Evolutionary conservation across 805 yeast species (phyloP), one percentile per base, ranked within the genome.

Genomic region (Cyberlindnera samutprakarnensis): DNA sequence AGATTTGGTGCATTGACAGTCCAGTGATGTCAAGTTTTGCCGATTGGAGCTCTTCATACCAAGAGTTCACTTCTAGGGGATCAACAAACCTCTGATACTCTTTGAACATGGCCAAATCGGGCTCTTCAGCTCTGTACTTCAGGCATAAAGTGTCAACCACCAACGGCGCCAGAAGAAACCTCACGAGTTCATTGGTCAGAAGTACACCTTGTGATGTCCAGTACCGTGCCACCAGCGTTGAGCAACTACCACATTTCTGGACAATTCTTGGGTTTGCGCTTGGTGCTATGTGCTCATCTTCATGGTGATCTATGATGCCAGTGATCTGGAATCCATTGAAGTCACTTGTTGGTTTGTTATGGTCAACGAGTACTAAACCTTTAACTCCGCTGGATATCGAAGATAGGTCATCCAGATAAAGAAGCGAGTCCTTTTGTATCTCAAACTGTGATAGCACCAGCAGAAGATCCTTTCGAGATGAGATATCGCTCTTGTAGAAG

Each of bases 281-380:
- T 13, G 42, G 23, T 42, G 63, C 73, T 7, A 57, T 54, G 0
- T 59, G 59, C 40, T 78, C 81, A 46, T 88, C 95, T 13, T 68
- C 80, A 52, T 90, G 98, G 52, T 90, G 98, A 52, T 90, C 98
- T 17, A 92, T 72, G 6, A 92, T 73, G 0, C 77, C 78, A 1
- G 56, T 54, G 0, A 81, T 75, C 5, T 54, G 44, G 7, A 36
- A 49, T 2, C 13, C 19, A n/a, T 18, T 8, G 15, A 20, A 14
- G 2, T 8, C 13, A 2, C 14, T 14, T 5, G 20, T 52, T 17
- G 78, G 64, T 21, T 62, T 61, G 47, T 90, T 87, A 56, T 86
- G 95, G 51, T 90, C 98, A 2, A 92, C 96, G 23, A 90, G 59
- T 3, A 77, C 63, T 2, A 56, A 31, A 5, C 34, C 41, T 15